Percentiles rank a stretch among this genome's conserved stretches.
These are phyloP conservation scores for Arctostaphylos glauca DNA, from an alignment of 148 eudicot species.

Conservation along the genomic window DNA sequence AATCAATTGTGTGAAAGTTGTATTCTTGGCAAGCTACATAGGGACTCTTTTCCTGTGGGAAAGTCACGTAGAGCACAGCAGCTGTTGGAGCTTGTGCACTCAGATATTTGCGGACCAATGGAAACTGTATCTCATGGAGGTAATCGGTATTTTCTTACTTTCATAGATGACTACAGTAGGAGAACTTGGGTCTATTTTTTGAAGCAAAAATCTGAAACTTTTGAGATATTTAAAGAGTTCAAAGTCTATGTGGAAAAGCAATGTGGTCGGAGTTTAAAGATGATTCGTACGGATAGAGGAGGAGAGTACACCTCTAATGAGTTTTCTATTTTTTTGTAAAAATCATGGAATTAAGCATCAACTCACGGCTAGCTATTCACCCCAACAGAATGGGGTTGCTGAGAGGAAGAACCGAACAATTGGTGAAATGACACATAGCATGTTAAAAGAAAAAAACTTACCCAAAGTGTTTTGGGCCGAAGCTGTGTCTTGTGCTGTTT, in stretches of 20 bases:
- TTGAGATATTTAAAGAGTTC: not conserved
- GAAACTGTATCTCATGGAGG: too few relatives aligned
- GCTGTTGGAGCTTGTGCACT: too few relatives aligned
- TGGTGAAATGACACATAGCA: not conserved
- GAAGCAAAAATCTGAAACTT: too few relatives aligned
- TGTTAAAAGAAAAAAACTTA: not conserved
- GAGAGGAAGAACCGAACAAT: too few relatives aligned
- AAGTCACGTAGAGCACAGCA: too few relatives aligned
- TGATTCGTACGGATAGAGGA: too few relatives aligned
- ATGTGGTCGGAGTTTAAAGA: not conserved
- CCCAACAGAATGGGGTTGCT: not conserved
- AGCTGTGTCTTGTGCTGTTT: not conserved
- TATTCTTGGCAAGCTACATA: too few relatives aligned
- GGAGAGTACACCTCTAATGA: too few relatives aligned
- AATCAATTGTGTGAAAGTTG: too few relatives aligned
- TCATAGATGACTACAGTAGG: not conserved
- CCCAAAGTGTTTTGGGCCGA: not conserved
- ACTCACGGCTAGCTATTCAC: not conserved
- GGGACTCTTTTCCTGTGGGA: too few relatives aligned
- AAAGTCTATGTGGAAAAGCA: not conserved
- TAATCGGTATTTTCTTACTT: not conserved
- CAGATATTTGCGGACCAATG: too few relatives aligned
- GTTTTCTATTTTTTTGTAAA: too few relatives aligned
- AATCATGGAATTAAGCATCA: not conserved
- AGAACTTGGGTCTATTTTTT: not conserved